phyloP scores from a whole-genome alignment of 2,329 filamentous ascomycete species.

The Sphaerostilbella broomeana region DNA sequence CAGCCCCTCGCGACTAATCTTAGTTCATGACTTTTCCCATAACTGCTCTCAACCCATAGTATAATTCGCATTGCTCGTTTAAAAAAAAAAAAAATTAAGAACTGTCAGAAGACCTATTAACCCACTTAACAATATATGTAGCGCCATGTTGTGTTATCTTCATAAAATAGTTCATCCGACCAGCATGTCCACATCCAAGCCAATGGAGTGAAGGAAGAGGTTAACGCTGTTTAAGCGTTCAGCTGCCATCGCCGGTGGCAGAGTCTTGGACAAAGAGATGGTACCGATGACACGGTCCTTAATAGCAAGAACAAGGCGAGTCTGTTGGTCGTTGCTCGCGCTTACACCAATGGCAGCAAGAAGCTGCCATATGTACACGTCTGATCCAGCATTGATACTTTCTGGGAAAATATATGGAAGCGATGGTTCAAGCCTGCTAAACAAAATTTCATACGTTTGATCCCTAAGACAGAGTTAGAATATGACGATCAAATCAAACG shows the following conservation, averaged over 20 bases:
- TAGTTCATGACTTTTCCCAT: no score
- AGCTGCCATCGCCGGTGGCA: conserved; percentile 78
- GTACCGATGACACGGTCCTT: conserved; percentile 98
- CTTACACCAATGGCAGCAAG: conserved; percentile 91
- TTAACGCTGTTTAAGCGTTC: conserved; percentile 89
- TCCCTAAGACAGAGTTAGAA: conserved; percentile 44
- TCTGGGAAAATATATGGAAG: conserved; percentile 85
- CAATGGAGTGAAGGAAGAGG: conserved; percentile 96
- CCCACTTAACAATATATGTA: no score
- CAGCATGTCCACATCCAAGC: conserved; percentile 83
- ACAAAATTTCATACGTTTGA: conserved; percentile 75
- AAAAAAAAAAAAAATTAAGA: no score
- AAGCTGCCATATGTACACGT: conserved; percentile 98
- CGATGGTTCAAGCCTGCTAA: conserved; percentile 78
- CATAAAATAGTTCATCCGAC: no score
- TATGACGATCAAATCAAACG: neutral
- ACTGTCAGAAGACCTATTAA: no score
- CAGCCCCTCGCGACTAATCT: no score
- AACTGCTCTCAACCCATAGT: no score
- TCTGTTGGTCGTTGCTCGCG: conserved; percentile 89
- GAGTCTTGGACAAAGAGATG: conserved; percentile 77
- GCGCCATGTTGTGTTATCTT: no score
- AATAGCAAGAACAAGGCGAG: conserved; percentile 86
- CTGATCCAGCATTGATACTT: conserved; percentile 81
- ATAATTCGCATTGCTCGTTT: no score